A percentile compares a stretch with the other conserved stretches of the same genome.
These are phyloP conservation scores for Stenocarpella maydis DNA, from an alignment of 2,329 filamentous ascomycete species.

Conservation along the genomic window DNA sequence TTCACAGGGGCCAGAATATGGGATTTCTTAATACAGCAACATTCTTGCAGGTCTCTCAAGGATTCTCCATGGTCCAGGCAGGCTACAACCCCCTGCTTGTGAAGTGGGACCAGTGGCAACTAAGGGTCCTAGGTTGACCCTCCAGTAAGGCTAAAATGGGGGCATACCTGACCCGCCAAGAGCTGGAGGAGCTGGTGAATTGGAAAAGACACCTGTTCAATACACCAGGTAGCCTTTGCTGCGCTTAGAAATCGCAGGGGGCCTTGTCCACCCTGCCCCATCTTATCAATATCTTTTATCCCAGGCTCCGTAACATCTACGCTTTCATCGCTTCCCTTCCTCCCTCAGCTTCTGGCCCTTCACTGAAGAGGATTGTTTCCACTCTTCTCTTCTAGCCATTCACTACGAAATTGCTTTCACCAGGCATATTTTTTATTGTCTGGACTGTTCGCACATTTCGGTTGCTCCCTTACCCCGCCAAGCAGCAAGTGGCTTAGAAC, in stretches of 20 bases:
- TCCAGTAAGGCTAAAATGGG: slow-evolving; percentile 27
- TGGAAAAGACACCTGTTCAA: slow-evolving; percentile 32
- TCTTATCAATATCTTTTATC: slow-evolving; percentile 28
- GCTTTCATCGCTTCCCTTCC: slow-evolving; percentile 3
- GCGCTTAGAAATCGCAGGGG: slow-evolving; percentile 27
- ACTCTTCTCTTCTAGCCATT: slow-evolving; percentile 30
- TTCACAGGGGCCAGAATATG: background rate
- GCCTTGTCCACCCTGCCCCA: slow-evolving; percentile 9
- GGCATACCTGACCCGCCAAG: slow-evolving; percentile 15
- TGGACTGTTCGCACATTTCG: slow-evolving; percentile 9
- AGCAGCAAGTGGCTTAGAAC: background rate
- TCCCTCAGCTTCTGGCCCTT: background rate
- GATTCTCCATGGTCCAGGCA: slow-evolving; percentile 1
- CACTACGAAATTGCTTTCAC: slow-evolving; percentile 24
- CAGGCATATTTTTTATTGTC: background rate
- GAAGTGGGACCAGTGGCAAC: background rate
- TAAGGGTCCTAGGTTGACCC: slow-evolving; percentile 22
- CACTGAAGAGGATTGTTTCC: slow-evolving; percentile 19
- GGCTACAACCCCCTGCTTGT: slow-evolving; percentile 17
- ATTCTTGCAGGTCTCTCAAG: background rate
- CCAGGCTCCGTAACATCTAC: background rate
- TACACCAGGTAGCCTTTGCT: background rate
- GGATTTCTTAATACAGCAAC: slow-evolving; percentile 20
- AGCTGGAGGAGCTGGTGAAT: slow-evolving; percentile 23
- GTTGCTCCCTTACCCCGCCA: background rate